Conservation (phyloP, 495 filamentous ascomycete genomes). For the Cladorrhinum samala region DNA sequence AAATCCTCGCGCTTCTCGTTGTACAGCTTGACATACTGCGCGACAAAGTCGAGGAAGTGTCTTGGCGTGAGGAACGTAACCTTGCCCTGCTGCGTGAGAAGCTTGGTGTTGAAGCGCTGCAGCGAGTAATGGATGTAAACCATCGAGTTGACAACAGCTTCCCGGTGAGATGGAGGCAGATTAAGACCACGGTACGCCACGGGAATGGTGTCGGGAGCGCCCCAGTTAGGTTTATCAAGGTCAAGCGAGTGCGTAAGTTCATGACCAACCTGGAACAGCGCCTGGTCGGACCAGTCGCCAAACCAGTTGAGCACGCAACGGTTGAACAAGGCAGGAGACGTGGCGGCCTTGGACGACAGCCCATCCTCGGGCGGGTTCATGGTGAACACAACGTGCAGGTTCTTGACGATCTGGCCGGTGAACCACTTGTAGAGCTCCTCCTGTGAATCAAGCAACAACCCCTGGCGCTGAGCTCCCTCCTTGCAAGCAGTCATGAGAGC, state of each 20-base stretch:
- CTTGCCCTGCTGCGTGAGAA: slow-evolving; percentile 85
- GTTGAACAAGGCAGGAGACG: slow-evolving; percentile 96
- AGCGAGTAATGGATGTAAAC: slow-evolving; percentile 96
- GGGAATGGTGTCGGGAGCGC: slow-evolving; percentile 84
- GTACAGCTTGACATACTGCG: slow-evolving; percentile 94
- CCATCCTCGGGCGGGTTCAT: slow-evolving; percentile 99
- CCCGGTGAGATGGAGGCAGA: slow-evolving; percentile 82
- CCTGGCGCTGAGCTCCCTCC: slow-evolving; percentile 95
- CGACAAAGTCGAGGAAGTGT: slow-evolving; percentile 97
- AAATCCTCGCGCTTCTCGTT: slow-evolving; percentile 98
- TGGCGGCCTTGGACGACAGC: slow-evolving; percentile 89
- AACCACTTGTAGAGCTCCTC: slow-evolving; percentile 99
- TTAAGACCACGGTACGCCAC: slow-evolving; percentile 80
- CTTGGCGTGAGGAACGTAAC: slow-evolving; percentile 89
- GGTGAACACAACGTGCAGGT: slow-evolving; percentile 97
- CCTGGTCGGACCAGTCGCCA: slow-evolving; percentile 98
- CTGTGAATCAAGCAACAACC: slow-evolving; percentile 87
- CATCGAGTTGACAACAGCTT: slow-evolving; percentile 93
- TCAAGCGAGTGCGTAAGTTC: slow-evolving; percentile 95
- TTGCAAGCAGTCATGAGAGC: slow-evolving; percentile 98
- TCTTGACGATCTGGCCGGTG: slow-evolving; percentile 97
- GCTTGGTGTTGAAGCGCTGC: slow-evolving; percentile 78
- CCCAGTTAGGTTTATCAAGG: slow-evolving; percentile 77
- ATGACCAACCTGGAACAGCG: slow-evolving; percentile 93
- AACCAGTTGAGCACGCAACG: slow-evolving; percentile 99